Base-by-base conservation (phyloP, 1,139 yeast genomes). In the Geotrichum klebahnii region DNA sequence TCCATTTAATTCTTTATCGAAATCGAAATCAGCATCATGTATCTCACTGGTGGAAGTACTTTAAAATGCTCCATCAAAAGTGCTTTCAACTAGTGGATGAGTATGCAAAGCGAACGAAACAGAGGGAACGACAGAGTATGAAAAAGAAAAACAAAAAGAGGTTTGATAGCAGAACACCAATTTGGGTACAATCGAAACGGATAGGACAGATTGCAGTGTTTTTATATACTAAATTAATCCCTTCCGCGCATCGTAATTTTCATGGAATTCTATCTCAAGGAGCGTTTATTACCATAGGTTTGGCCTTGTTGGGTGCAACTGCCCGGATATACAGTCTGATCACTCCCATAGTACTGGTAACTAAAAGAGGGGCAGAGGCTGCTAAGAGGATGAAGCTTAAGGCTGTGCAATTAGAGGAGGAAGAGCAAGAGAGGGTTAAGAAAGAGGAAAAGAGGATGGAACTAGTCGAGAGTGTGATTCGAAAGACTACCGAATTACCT, bases 201-300 rank as follows among this genome's bases (percentile, higher is more conserved):
- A 28, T 44, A 5, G 48, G 46, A 8, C 44, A 39, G 17, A 39
- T 44, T 3, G 39, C 48, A 6, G 32, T 35, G 32, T 48, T 44
- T 33, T 36, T 48, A 3, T 48, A 48, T 28, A 17, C 43, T 3
- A 44, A 39, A 23, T 32, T 48, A 45, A 44, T 48, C n/a, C 52
- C 52, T 3, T 26, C 36, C 6, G 46, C 48, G 3, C 40, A 46
- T 23, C 33, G 44, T 9, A 44, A 34, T 24, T 48, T 48, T 29
- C 52, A 48, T 20, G 43, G 48, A 24, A 44, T 48, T 22, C 33
- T 48, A 16, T 22, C 40, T n/a, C 52, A 48, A 36, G 52, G 45
- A 22, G 52, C 52, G 9, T 48, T 48, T 37, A 34, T 48, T 3
- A 44, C 52, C 3, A 24, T 48, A 16, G 52, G 48, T 8, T 23